Percentiles rank a stretch among this genome's conserved stretches.
These are phyloP conservation scores for Ceratobasidium sp. DNA, from an alignment of 1,284 basidiomycete genomes.

Conservation along the genomic window DNA sequence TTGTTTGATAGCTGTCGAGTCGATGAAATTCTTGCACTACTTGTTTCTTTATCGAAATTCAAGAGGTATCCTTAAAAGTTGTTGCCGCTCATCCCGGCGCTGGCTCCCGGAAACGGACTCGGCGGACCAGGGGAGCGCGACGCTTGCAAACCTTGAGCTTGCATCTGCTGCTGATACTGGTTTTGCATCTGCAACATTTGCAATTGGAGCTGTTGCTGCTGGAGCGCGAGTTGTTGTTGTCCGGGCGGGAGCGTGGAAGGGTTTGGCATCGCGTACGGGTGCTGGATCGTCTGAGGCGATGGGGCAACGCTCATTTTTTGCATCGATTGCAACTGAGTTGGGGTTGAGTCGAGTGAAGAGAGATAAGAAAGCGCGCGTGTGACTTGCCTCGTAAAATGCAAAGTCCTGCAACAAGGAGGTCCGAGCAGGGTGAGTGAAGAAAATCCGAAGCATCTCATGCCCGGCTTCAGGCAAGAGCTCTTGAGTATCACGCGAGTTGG, in stretches of 20 bases:
- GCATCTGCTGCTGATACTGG: constrained; percentile 35
- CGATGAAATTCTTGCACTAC: not conserved
- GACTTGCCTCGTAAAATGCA: constrained; percentile 87
- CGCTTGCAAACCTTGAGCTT: constrained; percentile 2
- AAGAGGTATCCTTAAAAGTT: constrained; percentile 24
- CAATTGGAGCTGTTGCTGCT: constrained; percentile 39
- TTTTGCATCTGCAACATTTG: constrained; percentile 44
- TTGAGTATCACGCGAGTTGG: constrained; percentile 92
- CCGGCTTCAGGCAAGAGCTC: constrained; percentile 94
- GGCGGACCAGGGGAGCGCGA: constrained; percentile 39
- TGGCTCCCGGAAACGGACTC: constrained; percentile 26
- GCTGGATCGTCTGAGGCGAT: constrained; percentile 60
- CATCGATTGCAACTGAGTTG: constrained; percentile 75
- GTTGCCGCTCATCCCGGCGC: constrained; percentile 3
- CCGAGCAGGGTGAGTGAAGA: constrained; percentile 89
- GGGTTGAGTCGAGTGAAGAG: not conserved
- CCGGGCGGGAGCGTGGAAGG: constrained; percentile 59
- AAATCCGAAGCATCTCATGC: constrained; percentile 93
- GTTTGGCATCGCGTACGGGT: constrained; percentile 66
- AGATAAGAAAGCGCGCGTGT: not conserved
- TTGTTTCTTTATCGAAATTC: constrained; percentile 9
- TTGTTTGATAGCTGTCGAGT: not conserved
- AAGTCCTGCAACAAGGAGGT: constrained; percentile 95
- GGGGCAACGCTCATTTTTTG: constrained; percentile 72
- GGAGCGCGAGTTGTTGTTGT: constrained; percentile 42